Base-by-base conservation (phyloP, 2,329 filamentous ascomycete genomes). In the Diaporthe velutina region DNA sequence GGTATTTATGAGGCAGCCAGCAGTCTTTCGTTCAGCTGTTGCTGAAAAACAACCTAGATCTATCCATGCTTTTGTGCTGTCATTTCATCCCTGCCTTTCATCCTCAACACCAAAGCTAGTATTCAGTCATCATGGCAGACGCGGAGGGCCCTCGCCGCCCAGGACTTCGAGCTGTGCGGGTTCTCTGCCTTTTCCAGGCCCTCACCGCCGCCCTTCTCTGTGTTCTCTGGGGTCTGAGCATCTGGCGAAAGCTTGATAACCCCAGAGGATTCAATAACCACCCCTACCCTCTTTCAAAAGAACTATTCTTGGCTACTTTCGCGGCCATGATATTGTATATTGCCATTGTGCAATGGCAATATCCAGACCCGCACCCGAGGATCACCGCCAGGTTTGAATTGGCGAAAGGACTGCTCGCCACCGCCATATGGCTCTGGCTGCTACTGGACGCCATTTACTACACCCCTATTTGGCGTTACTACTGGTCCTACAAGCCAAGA, bases 151-250 rank as follows among this genome's bases (percentile, higher is more conserved):
- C 25, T 15, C 25, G 25, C 25, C 40, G 58, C 1, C 25, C 12
- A 5, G 25, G 8, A 9, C 17, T 33, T 1, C 8, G 3, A 45
- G 40, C 25, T 38, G 38, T n/a, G 15, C 58, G 38, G 38, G 45
- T 40, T 13, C 13, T 64, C 25, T 64, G 58, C 38, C 58, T 64
- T 25, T 64, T 64, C 25, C 58, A 64, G 40, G 58, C 58, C 58
- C 38, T 64, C 40, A 30, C 33, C 38, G 40, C 38, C 38, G 58
- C 15, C 0, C 12, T 28, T 6, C 58, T 64, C 15, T 17, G 8
- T 12, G 2, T 64, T 7, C 1, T 13, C 38, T 64, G 58, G 58
- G 25, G 2, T 15, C 9, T 17, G 7, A 35, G 40, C 22, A 38
- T 40, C 15, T n/a, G 17, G 33, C 22, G 57, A 35, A 35, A 60